phyloP scores from a whole-genome alignment of 2,329 filamentous ascomycete species.

The Penicillium sp. region DNA sequence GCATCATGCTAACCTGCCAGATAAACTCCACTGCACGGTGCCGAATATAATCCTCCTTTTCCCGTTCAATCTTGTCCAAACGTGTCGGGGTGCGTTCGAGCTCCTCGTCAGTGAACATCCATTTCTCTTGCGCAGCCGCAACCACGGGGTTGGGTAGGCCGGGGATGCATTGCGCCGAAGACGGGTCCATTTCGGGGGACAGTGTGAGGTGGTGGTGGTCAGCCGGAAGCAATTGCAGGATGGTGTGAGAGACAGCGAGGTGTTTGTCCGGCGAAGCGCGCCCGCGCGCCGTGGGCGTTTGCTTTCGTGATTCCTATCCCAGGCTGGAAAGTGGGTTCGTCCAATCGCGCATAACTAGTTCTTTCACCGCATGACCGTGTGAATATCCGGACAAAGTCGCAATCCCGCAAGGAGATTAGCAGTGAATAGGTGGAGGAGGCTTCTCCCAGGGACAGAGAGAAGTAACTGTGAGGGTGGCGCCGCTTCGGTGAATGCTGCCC shows the following conservation, averaged over 20 bases:
- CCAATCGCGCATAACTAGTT: slow-evolving; percentile 13
- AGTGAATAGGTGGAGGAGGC: neutral
- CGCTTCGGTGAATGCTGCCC: slow-evolving; percentile 7
- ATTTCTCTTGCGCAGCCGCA: slow-evolving; percentile 69
- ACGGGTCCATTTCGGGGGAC: slow-evolving; percentile 30
- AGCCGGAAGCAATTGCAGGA: neutral
- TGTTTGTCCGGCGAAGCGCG: slow-evolving; percentile 17
- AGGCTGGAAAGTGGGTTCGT: slow-evolving; percentile 10
- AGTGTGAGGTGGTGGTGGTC: neutral
- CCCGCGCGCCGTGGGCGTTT: slow-evolving; percentile 21
- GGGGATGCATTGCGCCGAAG: slow-evolving; percentile 37
- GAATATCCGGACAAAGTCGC: neutral
- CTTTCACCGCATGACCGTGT: slow-evolving; percentile 14
- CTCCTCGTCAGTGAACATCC: slow-evolving; percentile 87
- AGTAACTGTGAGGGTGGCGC: neutral
- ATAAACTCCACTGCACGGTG: slow-evolving; percentile 97
- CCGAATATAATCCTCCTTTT: slow-evolving; percentile 78
- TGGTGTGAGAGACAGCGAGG: neutral
- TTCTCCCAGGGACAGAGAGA: neutral
- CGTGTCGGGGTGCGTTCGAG: slow-evolving; percentile 81
- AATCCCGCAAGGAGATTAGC: neutral
- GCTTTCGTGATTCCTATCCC: slow-evolving; percentile 14
- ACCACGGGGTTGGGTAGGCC: slow-evolving; percentile 54
- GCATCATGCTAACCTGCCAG: slow-evolving; percentile 75
- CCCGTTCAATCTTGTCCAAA: slow-evolving; percentile 75